Evolutionary conservation across 805 yeast genomes (phyloP), one percentile per base, ranked within the genome.

Genomic region (Candida namnaoensis): DNA sequence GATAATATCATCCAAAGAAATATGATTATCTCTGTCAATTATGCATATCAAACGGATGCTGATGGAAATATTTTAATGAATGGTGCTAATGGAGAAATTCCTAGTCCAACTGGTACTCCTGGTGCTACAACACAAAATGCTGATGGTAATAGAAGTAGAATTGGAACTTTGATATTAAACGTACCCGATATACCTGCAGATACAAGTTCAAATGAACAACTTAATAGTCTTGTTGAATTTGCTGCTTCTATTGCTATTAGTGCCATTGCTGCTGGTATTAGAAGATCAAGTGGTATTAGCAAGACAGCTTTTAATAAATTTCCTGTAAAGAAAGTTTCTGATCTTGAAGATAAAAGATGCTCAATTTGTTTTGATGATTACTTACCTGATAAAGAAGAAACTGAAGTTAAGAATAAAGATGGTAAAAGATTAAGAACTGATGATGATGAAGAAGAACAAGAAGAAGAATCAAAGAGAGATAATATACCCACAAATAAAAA

Each of bases 211-310:
- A 71, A 72, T 33, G 69, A 76, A 13, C 52, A 47, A 32, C 64
- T 82, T 30, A 80, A 76, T 51, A 77, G 74, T 32, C 67, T 82
- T 41, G 74, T 83, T 11, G 66, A 80, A 26, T 60, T 82, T 43
- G 88, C 88, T 2, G 80, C 90, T 0, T 77, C 78, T 25, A 70
- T 82, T 58, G 88, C 88, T 1, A 68, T 80, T 56, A 64, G 81
- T 34, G 77, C 86, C 13, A 74, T 82, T 33, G 68, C 76, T 5
- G 69, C 73, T 19, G 68, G 72, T 34, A 62, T 72, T 28, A 66
- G 70, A 43, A 68, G 66, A 42, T 65, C 69, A 15, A 65, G 70
- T 33, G 86, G 87, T 9, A 66, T 80, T 5, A 63, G 81, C 0
- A 57, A 66, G 23, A 73, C 72, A 25, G 65, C 64, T 30, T 81